Evolutionary conservation across 208 protist species (phyloP), one percentile per base, ranked within the genome.

Genomic region (Trypanosoma platydactyli): DNA sequence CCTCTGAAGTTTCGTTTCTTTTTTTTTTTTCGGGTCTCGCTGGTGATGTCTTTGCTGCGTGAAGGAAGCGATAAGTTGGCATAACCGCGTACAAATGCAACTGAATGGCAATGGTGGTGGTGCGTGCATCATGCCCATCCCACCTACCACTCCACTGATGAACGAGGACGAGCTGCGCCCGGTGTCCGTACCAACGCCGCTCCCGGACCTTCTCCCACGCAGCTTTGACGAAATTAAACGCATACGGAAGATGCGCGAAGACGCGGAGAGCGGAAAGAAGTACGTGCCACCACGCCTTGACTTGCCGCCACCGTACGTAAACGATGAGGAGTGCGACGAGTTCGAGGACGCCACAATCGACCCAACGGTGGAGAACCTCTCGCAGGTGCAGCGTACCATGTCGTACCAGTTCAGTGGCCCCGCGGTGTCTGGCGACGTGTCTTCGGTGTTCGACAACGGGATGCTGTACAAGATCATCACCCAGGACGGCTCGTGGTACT

Each of bases 241-340:
- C 46, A 80, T 92, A 77, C 79, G 80, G 40, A 81, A 70, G 35
- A 54, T 89, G 57, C 76, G 79, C 45, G 79, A 79, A 60, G 82
- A 87, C 42, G 78, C 65, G 18, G 83, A 88, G 7, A 67, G 65
- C 13, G 78, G 65, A 60, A 77, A 75, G 51, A 83, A 85, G 57
- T 80, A 79, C 61, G 81, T 92, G 13, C 49, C 77, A 4, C 82
- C 82, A 15, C 80, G 80, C 40, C 68, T 68, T 44, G 80, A 86
- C 35, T 64, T 92, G 30, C 82, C 86, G 9, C 73, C 75, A 44
- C 86, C 86, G 29, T 92, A 92, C 76, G 82, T 89, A 42, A 89
- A 89, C 78, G 86, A 92, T 63, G 80, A 87, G 44, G 82, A 92
- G 71, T 86, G 79, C 68, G 86, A 92, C 60, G 82, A 92, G 72